These are phyloP conservation scores for Pleurotus platypus DNA, from an alignment of 768 basidiomycete genomes.

Conservation along the genomic window DNA sequence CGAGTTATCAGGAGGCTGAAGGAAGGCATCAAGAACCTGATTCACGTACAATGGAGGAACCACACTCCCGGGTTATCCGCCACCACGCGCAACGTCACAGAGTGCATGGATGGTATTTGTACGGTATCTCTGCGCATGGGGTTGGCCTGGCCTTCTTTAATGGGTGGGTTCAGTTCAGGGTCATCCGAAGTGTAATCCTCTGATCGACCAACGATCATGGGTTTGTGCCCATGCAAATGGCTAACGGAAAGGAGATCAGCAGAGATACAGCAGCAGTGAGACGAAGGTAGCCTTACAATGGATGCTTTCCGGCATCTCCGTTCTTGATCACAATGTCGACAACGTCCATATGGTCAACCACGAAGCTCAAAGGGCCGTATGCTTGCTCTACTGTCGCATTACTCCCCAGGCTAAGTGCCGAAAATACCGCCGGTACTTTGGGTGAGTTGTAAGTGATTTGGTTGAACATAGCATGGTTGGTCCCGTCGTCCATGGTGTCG, in stretches of 20 bases:
- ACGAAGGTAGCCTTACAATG: constrained; percentile 57
- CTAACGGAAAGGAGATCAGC: constrained; percentile 31
- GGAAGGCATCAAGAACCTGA: neutral
- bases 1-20: neutral
- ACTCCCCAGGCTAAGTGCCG: constrained; percentile 68
- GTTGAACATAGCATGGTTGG: constrained; percentile 80
- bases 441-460: constrained; percentile 65
- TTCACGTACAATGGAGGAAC: constrained; percentile 72
- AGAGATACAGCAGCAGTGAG: neutral
- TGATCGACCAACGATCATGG: constrained; percentile 75
- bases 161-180: constrained; percentile 73
- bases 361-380: constrained; percentile 79
- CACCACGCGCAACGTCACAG: constrained; percentile 71
- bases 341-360: constrained; percentile 71
- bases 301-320: constrained; percentile 71
- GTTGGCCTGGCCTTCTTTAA: constrained; percentile 76
- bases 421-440: constrained; percentile 73
- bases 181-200: constrained; percentile 71
- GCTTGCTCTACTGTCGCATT: constrained; percentile 64
- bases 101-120: constrained; percentile 62
- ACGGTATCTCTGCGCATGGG: constrained; percentile 93
- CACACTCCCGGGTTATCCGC: constrained; percentile 94
- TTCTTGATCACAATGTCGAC: constrained; percentile 78
- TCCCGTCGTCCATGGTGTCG: constrained; percentile 83
- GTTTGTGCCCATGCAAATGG: constrained; percentile 89